Conservation (phyloP, 2,329 filamentous ascomycete species). For the Biscogniauxia mediterranea region DNA sequence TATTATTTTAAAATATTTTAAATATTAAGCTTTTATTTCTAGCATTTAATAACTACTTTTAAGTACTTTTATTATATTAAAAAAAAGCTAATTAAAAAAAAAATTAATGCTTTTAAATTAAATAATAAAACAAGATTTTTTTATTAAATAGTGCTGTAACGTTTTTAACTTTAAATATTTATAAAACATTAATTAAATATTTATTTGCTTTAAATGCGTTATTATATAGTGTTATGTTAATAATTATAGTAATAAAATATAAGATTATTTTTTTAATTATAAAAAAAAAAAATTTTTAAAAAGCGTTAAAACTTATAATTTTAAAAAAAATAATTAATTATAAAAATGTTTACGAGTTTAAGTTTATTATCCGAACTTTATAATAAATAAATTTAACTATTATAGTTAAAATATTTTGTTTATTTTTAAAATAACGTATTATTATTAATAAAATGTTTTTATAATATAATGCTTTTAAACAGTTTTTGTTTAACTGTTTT, state of each 20-base stretch:
- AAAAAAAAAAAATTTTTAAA: neutral
- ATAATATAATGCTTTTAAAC: neutral
- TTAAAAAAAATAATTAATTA: neutral
- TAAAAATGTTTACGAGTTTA: neutral
- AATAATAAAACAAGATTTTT: neutral
- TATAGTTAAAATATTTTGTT: neutral
- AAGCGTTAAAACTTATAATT: neutral
- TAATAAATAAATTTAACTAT: neutral
- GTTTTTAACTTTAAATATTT: no score
- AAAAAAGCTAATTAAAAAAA: neutral
- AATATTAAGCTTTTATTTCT: neutral
- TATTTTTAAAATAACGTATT: neutral
- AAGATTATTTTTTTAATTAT: no score
- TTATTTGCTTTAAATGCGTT: no score
- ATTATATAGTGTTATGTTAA: no score
- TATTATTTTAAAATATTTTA: neutral
- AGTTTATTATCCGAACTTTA: neutral
- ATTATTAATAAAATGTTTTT: constrained; percentile 1
- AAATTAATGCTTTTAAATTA: neutral
- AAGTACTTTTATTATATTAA: neutral
- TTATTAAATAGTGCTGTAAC: neutral
- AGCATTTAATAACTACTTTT: neutral
- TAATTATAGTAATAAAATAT: no score
- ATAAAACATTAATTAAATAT: no score
- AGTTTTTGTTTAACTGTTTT: neutral